phyloP scores from a whole-genome alignment of 352 stramenopile species.

The Thalassiosira mediterranea region DNA sequence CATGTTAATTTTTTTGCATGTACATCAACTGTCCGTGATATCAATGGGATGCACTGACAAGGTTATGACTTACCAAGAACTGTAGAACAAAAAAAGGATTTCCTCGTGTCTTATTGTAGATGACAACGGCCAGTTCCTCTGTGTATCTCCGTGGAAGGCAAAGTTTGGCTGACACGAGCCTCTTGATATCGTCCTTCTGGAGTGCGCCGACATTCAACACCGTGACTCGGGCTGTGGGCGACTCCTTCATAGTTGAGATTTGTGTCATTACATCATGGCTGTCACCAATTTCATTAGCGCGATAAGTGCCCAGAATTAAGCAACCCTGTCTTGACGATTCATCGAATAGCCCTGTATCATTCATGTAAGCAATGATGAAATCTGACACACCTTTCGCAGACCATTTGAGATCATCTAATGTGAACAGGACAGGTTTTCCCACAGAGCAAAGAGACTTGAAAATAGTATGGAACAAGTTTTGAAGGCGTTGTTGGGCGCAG shows the following conservation, averaged over 20 bases:
- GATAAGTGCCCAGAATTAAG: slow-evolving; percentile 17
- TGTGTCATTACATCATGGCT: slow-evolving; percentile 1
- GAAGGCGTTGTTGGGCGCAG: not conserved
- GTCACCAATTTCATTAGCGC: slow-evolving; percentile 19
- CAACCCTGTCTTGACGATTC: not conserved
- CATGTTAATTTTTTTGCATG: too few relatives aligned
- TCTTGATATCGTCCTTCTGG: slow-evolving; percentile 21
- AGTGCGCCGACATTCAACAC: slow-evolving; percentile 18
- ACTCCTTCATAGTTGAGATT: slow-evolving; percentile 8
- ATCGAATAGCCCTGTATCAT: not conserved
- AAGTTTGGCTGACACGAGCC: slow-evolving; percentile 24
- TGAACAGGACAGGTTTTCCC: slow-evolving; percentile 11
- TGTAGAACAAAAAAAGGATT: slow-evolving; percentile 33
- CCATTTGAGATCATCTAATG: slow-evolving; percentile 24
- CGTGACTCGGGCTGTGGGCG: slow-evolving; percentile 8
- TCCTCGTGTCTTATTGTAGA: slow-evolving; percentile 10
- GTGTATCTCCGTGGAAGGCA: slow-evolving; percentile 29
- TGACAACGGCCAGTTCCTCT: slow-evolving; percentile 7
- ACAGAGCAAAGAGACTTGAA: slow-evolving; percentile 4
- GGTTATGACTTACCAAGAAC: too few relatives aligned
- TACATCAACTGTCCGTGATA: too few relatives aligned
- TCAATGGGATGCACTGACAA: too few relatives aligned
- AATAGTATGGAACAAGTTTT: slow-evolving; percentile 5
- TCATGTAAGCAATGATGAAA: not conserved
- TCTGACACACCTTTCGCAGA: not conserved